Percentiles rank a stretch among this genome's conserved stretches.
Conservation (phyloP, 73 alveolate species). For the Breviolum minutum region DNA sequence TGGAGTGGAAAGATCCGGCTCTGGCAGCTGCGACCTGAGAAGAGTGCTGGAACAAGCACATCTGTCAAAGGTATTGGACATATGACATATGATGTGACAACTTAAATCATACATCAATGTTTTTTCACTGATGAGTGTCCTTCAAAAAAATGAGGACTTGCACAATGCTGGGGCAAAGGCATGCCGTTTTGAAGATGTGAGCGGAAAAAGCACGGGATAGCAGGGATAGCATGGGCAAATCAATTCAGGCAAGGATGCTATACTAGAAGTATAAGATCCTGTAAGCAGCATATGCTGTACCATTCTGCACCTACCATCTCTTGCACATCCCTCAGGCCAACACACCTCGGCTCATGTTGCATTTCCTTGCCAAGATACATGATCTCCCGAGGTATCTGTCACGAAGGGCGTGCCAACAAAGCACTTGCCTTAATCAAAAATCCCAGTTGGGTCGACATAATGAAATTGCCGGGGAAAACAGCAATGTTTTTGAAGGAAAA, state of each 20-base stretch:
- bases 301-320: neutral
- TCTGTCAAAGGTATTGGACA: too few species aligned
- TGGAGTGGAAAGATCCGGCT: slow-evolving; percentile 11
- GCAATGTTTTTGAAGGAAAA: too few species aligned
- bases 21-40: neutral
- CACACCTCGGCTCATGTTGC: neutral
- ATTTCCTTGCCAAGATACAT: neutral
- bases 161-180: neutral
- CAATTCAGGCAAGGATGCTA: too few species aligned
- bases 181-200: neutral
- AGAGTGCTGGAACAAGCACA: too few species aligned
- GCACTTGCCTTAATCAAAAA: slow-evolving; percentile 20
- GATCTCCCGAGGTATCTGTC: slow-evolving; percentile 66
- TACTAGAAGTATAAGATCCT: too few species aligned
- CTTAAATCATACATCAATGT: too few species aligned
- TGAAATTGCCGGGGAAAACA: too few species aligned
- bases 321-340: too few species aligned
- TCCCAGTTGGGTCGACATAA: neutral
- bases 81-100: neutral
- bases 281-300: neutral
- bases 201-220: neutral
- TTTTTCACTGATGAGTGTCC: too few species aligned
- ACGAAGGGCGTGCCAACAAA: slow-evolving; percentile 58
- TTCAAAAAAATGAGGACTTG: neutral
- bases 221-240: too few species aligned